These are phyloP conservation scores for Pestalotiopsis sp. DNA, from an alignment of 2,329 filamentous ascomycete genomes.

Conservation along the genomic window DNA sequence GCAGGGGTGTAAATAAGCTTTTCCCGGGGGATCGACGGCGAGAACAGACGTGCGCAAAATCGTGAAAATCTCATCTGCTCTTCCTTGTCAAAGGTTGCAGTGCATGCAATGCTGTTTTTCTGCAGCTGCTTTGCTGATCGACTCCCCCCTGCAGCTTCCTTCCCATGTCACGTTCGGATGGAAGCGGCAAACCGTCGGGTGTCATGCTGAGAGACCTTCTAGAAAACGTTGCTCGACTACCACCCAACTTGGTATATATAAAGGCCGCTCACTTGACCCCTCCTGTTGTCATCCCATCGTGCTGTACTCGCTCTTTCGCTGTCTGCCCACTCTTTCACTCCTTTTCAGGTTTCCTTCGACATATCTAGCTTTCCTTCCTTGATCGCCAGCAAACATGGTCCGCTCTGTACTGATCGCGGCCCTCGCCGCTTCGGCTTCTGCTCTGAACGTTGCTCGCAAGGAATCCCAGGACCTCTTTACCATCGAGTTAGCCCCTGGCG, in stretches of 20 bases:
- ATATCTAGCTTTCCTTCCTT: not conserved
- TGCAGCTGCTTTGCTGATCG: not conserved
- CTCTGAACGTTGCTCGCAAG: constrained; percentile 21
- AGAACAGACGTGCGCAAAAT: not conserved
- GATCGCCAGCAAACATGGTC: constrained; percentile 20
- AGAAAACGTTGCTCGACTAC: too few relatives aligned
- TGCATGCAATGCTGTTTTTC: constrained; percentile 1
- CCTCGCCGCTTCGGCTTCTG: constrained; percentile 21
- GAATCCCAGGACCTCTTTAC: constrained; percentile 26
- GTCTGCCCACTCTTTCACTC: too few relatives aligned
- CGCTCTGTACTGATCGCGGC: constrained; percentile 24
- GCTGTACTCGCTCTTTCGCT: not conserved
- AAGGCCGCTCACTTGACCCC: not conserved
- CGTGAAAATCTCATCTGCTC: not conserved
- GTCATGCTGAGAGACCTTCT: too few relatives aligned
- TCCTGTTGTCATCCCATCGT: not conserved
- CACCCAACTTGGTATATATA: not conserved
- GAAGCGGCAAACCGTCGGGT: not conserved
- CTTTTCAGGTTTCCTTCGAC: not conserved
- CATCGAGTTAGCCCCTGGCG: constrained; percentile 68
- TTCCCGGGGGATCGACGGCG: not conserved
- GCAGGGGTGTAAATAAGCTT: constrained; percentile 11
- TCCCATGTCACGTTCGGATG: not conserved
- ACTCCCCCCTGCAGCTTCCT: not conserved
- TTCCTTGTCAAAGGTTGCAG: constrained; percentile 1